These are phyloP conservation scores for Leptographium procerum DNA, from an alignment of 2,329 filamentous ascomycete genomes.

Conservation along the genomic window DNA sequence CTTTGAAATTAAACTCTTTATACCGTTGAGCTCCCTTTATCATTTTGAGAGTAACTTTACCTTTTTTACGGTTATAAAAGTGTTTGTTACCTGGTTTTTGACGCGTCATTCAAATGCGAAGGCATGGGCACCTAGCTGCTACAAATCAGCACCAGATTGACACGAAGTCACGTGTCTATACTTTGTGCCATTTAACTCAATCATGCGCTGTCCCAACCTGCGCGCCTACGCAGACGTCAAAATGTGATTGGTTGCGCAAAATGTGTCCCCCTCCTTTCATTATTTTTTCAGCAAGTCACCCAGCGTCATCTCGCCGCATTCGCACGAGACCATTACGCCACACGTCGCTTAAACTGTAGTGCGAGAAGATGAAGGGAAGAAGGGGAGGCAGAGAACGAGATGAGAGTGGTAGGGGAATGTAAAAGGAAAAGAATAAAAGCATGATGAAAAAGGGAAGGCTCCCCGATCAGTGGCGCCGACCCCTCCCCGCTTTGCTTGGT, in stretches of 20 bases:
- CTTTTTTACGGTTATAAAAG: not conserved
- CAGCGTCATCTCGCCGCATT: not conserved
- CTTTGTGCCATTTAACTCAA: not conserved
- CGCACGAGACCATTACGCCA: not conserved
- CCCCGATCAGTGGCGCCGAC: not conserved
- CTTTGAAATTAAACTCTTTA: too few species aligned
- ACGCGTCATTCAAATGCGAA: constrained; percentile 8
- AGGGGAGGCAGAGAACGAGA: not conserved
- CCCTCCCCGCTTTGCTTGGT: not conserved
- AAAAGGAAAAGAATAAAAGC: not conserved
- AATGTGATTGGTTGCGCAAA: not conserved
- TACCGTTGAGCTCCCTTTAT: not conserved
- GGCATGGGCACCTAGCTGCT: constrained; percentile 1
- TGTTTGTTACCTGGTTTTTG: not conserved
- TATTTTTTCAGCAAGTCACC: not conserved
- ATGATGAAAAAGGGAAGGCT: not conserved
- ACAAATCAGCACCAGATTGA: constrained; percentile 6
- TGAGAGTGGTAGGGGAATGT: not conserved
- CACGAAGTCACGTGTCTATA: constrained; percentile 13
- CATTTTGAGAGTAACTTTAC: not conserved
- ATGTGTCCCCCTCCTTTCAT: not conserved
- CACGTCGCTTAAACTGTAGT: not conserved
- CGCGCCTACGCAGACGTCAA: not conserved
- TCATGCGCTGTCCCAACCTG: not conserved
- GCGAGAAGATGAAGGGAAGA: too few species aligned